Base-by-base conservation (phyloP, 2,329 filamentous ascomycete genomes). In the Fusarium foetens region DNA sequence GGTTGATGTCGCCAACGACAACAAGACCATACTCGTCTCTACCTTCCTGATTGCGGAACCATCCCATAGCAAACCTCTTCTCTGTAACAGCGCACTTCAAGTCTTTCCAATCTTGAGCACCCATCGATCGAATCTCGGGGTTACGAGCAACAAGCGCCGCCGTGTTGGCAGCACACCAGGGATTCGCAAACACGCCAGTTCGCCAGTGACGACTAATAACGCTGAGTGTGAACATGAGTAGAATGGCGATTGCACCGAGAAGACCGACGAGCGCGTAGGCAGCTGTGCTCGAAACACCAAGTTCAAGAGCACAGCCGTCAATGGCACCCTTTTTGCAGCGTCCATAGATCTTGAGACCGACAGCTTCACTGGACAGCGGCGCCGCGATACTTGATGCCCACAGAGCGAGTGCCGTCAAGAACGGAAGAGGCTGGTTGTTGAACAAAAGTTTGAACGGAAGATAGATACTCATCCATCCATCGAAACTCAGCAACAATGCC, bases 401-500 rank as follows among this genome's bases (percentile, higher is more conserved):
- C 1, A 69, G 46, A 19, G 61, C 55, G 0, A 76, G 46, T 9
- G 68, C 51, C 0, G 74, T 76, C 5, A 76, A 19, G 21, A 76
- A 75, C 0, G 74, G 72, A 5, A 86, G 70, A 1, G 80, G 76
- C 4, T 84, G 79, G 3, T 80, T 80, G 35, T 79, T 77, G 4
- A 77, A 38, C 1, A 84, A 70, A 1, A 80, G 77, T 35, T 75
- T 66, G n/a, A 83, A 70, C 0, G 84, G 83, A 1, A 77, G 74
- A 1, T 80, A 38, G 12, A 85, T 73, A 13, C 79, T 80, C 52
- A 78, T 76, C 54, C 81, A 68, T 0, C 84, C 83, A 13, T 74
- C 69, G 41, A 84, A 85, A 58, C 82, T 79, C 9, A 86, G 77
- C 14, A 80, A 83, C 23, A 86, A 73, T 0, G 84, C 85, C 36